Percentiles rank a stretch among this genome's conserved stretches.
phyloP scores from a whole-genome alignment of 768 basidiomycete genomes.

The Lactarius sp. region DNA sequence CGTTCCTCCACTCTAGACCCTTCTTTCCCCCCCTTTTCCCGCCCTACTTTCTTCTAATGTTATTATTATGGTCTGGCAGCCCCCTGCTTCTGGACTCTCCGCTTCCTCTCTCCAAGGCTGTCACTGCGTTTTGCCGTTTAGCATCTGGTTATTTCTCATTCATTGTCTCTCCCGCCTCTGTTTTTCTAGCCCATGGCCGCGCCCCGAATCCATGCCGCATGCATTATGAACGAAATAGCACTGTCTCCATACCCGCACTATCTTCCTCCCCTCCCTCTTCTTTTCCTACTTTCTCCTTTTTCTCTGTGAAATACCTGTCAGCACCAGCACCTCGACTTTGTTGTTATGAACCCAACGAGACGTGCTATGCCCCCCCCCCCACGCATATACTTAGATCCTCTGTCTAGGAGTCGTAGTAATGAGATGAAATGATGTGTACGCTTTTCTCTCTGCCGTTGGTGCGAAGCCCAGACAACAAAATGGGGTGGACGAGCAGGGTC shows the following conservation, averaged over 20 bases:
- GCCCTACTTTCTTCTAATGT: slow-evolving; percentile 20
- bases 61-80: slow-evolving; percentile 23
- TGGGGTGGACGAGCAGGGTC: too few species aligned
- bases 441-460: neutral
- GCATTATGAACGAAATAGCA: slow-evolving; percentile 18
- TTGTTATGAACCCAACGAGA: slow-evolving; percentile 13
- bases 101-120: slow-evolving; percentile 7
- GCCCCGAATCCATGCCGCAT: slow-evolving; percentile 18
- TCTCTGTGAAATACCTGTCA: slow-evolving; percentile 12
- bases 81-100: slow-evolving; percentile 14
- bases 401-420: slow-evolving; percentile 18
- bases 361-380: slow-evolving; percentile 1
- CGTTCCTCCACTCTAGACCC: neutral
- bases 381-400: slow-evolving; percentile 16
- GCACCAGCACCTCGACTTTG: neutral
- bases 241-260: slow-evolving; percentile 20
- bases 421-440: slow-evolving; percentile 9
- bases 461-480: neutral
- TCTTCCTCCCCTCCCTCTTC: neutral
- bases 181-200: slow-evolving; percentile 14
- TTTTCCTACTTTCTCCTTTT: neutral
- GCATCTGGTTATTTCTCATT: neutral
- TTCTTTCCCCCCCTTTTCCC: neutral
- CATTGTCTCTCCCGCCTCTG: slow-evolving; percentile 13
- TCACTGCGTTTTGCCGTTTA: neutral